Base-by-base conservation (phyloP, 257 asterid species). In the Scutellaria minor region DNA sequence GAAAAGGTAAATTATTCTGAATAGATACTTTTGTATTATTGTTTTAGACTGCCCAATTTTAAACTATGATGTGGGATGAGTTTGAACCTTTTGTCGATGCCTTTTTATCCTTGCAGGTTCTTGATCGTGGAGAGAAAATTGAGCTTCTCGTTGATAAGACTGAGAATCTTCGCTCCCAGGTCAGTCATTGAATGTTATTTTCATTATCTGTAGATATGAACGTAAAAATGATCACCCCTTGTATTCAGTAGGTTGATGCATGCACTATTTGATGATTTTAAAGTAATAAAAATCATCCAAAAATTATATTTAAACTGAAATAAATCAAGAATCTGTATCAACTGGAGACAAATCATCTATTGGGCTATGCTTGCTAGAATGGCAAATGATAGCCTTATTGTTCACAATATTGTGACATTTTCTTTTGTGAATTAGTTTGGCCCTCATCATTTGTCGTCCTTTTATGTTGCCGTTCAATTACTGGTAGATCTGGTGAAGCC, bases 71-170 rank as follows among this genome's bases (percentile, higher is more conserved):
- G 55, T 68, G 46, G 55, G 53, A 66, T 13, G 59, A 46, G 59
- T 35, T 45, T 58, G 54, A 54, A 48, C 9, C 37, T 45, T 56
- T 59, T 6, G 65, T 48, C 55, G 53, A 35, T 66, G 53, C 18
- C 53, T 24, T 67, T 66, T 72, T 61, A 53, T 57, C 24, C 42
- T 48, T 75, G 51, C 85, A 92, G 98, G 98, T 92, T 60, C 96
- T 92, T 82, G 98, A 90, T 62, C 98, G 98, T 75, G 97, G 98
- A 53, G 98, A 90, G 79, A 90, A 90, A 79, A 90, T 92, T 76
- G 98, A 92, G 79, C 92, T 92, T 73, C 81, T 92, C 63, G 97
- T 92, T 77, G 98, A 90, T 79, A 92, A 90, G 81, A 88, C 97
- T 55, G 97, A 92, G 88, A 88, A 88, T 75, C 97, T 92, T 65